Percentiles rank a stretch among this genome's conserved stretches.
phyloP scores from a whole-genome alignment of 2,329 filamentous ascomycete genomes.

The Beauveria bassiana region DNA sequence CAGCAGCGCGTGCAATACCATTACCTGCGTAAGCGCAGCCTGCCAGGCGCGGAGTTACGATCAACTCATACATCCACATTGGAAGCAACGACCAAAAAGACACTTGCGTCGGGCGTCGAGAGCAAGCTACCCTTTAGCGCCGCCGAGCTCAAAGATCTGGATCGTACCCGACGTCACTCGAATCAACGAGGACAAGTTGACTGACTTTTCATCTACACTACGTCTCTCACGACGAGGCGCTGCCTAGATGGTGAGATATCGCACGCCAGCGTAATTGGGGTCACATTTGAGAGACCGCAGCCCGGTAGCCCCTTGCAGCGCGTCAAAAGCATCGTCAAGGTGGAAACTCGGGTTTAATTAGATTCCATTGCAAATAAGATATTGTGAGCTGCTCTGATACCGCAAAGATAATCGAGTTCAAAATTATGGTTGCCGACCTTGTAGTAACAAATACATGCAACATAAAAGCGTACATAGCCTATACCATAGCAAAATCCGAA shows the following conservation, averaged over 20 bases:
- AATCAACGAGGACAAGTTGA: too few species aligned
- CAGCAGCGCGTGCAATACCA: too few species aligned
- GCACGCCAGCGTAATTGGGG: not conserved
- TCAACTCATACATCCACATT: too few species aligned
- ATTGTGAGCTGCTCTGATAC: not conserved
- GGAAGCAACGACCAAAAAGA: too few species aligned
- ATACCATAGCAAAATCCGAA: not conserved
- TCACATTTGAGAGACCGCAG: not conserved
- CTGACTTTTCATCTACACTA: too few species aligned
- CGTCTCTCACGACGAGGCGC: not conserved
- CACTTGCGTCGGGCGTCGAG: too few species aligned
- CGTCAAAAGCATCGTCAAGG: not conserved
- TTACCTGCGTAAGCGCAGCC: too few species aligned
- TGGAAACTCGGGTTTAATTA: not conserved
- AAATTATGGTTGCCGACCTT: not conserved
- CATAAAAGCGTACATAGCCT: slow-evolving; percentile 1
- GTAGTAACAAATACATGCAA: not conserved
- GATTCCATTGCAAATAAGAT: not conserved
- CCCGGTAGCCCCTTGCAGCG: not conserved
- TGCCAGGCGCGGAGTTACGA: too few species aligned
- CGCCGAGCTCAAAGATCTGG: too few species aligned
- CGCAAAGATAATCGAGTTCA: not conserved
- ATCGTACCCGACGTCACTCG: too few species aligned
- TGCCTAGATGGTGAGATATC: too few species aligned
- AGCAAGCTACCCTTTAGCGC: too few species aligned